Percentiles rank a stretch among this genome's conserved stretches.
Conservation (phyloP, 345 rosid genomes). For the Streptanthus diversifolius region DNA sequence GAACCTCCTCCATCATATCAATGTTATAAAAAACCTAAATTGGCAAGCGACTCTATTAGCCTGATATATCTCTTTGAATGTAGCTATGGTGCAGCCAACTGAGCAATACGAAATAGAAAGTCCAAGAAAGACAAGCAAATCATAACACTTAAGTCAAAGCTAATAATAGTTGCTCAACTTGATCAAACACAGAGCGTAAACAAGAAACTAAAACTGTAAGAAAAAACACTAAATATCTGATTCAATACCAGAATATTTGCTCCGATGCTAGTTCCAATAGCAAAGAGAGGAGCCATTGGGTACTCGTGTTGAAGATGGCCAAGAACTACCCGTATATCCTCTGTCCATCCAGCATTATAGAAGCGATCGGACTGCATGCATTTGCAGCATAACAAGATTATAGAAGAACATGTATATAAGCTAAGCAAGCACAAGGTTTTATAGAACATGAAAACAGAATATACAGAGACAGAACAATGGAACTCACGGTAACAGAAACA, state of each 20-base stretch:
- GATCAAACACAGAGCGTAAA: neutral
- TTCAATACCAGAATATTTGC: constrained; percentile 72
- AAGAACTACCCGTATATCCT: constrained; percentile 57
- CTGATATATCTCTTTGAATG: too few relatives aligned
- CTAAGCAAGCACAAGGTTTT: too few relatives aligned
- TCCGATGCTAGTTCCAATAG: constrained; percentile 89
- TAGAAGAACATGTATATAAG: neutral
- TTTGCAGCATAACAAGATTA: constrained; percentile 2
- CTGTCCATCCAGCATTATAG: constrained; percentile 94
- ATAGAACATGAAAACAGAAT: neutral
- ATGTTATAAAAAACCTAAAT: neutral
- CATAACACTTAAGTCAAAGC: neutral
- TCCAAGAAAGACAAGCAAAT: neutral
- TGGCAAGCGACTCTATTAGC: neutral
- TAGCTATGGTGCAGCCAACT: neutral
- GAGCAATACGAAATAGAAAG: neutral
- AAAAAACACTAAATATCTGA: neutral
- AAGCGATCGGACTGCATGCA: constrained; percentile 78
- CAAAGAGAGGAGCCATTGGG: constrained; percentile 84
- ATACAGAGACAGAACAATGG: neutral
- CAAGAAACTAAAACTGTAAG: neutral
- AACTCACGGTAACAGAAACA: constrained; percentile 82
- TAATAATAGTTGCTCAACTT: neutral
- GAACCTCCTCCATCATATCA: neutral
- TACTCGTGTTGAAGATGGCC: constrained; percentile 54